Base-by-base conservation (phyloP, 2,329 filamentous ascomycete species). In the Truncatella angustata region DNA sequence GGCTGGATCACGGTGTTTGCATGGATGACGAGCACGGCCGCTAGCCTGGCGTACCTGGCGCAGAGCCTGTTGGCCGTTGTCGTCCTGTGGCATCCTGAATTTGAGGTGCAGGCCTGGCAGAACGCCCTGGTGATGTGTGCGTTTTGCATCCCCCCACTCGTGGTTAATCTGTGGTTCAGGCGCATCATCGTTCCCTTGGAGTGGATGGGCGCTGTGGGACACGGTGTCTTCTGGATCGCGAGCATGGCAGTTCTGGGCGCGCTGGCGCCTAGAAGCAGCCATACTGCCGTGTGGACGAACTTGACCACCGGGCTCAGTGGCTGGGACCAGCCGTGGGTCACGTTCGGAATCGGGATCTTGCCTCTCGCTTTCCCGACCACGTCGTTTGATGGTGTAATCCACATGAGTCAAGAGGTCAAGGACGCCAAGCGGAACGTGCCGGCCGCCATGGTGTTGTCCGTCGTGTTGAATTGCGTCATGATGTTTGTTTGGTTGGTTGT, bases 201-300 rank as follows among this genome's bases (percentile, higher is more conserved):
- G 39, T 45, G 36, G 40, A 36, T 37, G 12, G 49, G 49, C 7
- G 49, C 30, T 14, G 5, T 51, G 26, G 30, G 37, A 16, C 49
- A 51, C 49, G 49, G 39, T 34, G 30, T 45, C 40, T 51, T 44
- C 39, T 51, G 49, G 49, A 26, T 51, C 20, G 49, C 40, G 12
- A 51, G 39, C 20, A 36, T 51, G 4, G 39, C 20, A 7, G 40
- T 44, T 0, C 30, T 51, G 39, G 21, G 40, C 12, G 40, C 39
- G 6, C 12, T 51, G 7, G 40, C 39, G 1, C 34, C 40, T n/a
- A 20, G 49, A 0, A 35, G 40, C 3, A 45, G 39, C 20, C 49
- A 51, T 36, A n/a, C 40, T 5, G 37, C 40, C 16, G 49, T 51
- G 14, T 51, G 49, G 49, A 40, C 49, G 4, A 37, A 23, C 2